A percentile compares a stretch with the other conserved stretches of the same genome.
Conservation (phyloP, 169 alveolate genomes). For the Prorocentrum cordatum region DNA sequence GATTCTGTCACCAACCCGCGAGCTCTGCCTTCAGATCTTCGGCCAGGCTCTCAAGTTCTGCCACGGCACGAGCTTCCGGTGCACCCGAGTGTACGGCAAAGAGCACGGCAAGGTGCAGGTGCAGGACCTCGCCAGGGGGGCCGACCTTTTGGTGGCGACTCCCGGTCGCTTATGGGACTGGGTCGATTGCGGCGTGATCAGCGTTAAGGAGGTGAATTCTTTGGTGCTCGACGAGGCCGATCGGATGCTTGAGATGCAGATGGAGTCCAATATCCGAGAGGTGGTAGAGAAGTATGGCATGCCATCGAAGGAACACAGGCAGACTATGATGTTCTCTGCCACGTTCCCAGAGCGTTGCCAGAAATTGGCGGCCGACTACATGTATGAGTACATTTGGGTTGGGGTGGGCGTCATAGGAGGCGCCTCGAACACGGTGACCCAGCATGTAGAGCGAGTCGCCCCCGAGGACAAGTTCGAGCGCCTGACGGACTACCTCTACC, state of each 20-base stretch:
- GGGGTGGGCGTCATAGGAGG: background rate
- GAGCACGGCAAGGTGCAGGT: background rate
- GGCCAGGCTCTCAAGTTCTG: constrained; percentile 22
- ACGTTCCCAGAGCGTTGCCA: constrained; percentile 8
- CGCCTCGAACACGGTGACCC: constrained; percentile 17
- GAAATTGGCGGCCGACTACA: background rate
- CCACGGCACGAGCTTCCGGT: background rate
- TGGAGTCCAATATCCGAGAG: background rate
- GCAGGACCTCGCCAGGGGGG: background rate
- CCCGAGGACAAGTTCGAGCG: background rate
- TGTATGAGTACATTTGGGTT: background rate
- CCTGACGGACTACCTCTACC: background rate
- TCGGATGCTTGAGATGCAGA: constrained; percentile 20
- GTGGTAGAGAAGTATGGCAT: background rate
- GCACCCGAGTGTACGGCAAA: constrained; percentile 5
- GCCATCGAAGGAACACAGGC: background rate
- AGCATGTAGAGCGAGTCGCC: background rate
- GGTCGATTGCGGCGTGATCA: constrained; percentile 4
- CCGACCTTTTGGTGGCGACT: constrained; percentile 24
- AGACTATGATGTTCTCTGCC: constrained; percentile 35
- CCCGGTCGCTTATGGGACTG: constrained; percentile 18
- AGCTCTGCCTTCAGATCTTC: constrained; percentile 17
- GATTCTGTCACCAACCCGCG: constrained; percentile 30
- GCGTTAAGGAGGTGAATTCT: constrained; percentile 14
- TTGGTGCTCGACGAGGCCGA: constrained; percentile 28